Base-by-base conservation (phyloP, 495 filamentous ascomycete species). In the Hyaloscypha finlandica region DNA sequence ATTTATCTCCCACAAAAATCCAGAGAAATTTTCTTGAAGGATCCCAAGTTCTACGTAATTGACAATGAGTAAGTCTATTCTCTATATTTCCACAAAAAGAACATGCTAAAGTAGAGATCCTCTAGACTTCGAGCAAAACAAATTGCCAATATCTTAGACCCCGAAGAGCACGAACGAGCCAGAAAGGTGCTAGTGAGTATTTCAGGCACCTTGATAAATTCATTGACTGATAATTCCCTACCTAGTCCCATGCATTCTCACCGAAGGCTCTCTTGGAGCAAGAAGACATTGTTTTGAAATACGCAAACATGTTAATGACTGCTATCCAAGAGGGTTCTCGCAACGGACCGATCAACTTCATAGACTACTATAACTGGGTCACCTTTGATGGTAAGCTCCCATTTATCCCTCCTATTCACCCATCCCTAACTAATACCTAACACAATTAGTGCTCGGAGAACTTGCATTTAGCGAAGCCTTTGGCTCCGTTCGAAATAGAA, bases 391-490 rank as follows among this genome's bases (percentile, higher is more conserved):
- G 82, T 31, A 81, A 51, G 31, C 29, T 30, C n/a, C 81, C 0
- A 86, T 88, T 69, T 84, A 88, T 37, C 5, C 35, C 12, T 37
- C 35, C 6, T 37, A 37, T 37, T 3, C 12, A 8, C 3, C 6
- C 12, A 1, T 37, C 35, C 6, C 35, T 37, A 6, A 1, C 6
- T 37, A 37, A 37, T 37, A 12, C 35, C 35, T 37, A 12, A 37
- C 3, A 37, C 35, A 3, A 37, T 8, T 25, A 66, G 80, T 89
- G 53, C 82, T 88, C 57, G 84, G 83, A 0, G 83, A 88, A 58
- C 77, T 88, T 19, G 75, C 80, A 1, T 86, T 86, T 64, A 81
- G 81, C 0, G 81, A 85, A 63, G 74, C 83, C 0, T 81, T 87
- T 52, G 74, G 79, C 42, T 81, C 79, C 48, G 76, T 88, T 6